Base-by-base conservation (phyloP, 306 rosid species). In the Malus fusca region DNA sequence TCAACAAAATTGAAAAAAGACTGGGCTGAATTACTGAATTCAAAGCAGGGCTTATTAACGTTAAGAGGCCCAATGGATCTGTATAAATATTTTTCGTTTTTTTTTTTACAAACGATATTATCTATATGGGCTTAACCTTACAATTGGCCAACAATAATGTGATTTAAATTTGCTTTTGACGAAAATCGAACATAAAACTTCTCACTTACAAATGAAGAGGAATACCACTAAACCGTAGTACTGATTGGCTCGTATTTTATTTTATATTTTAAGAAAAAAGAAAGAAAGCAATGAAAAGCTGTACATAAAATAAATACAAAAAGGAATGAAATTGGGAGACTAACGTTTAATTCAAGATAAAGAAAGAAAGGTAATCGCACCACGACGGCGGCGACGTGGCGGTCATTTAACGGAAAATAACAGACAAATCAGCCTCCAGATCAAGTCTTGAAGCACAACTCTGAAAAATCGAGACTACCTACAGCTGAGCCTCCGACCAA, bases 261-360 rank as follows among this genome's bases (percentile, higher is more conserved):
- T 14, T 2, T 61, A n/a, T 61, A 5, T 60, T 25, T 11, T 60
- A 6, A 6, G 31, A 3, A 26, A 26, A 61, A 61, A 26, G 18
- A 61, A 25, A 26, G 19, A 13, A 13, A 4, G 9, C 8, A 4
- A 59, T 11, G 12, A 25, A 64, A 22, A 64, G 68, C 37, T 26
- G 65, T 2, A 61, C 21, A 1, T 64, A 64, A 31, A 31, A 3
- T 15, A 31, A 31, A 8, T 64, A 6, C 21, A 30, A 28, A 63
- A 64, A 8, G 11, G 19, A 10, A 62, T 8, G 7, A 66, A 22
- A 43, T 12, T 15, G 10, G 26, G 28, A 31, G 52, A 26, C 26
- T 9, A 62, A 62, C 80, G 73, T 69, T 71, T 9, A 64, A 37
- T 75, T 76, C 68, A 75, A 81, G 84, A 55, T 53, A 4, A 74